Evolutionary conservation across 768 basidiomycete genomes (phyloP).

Genomic region (Dendrothele bispora): DNA sequence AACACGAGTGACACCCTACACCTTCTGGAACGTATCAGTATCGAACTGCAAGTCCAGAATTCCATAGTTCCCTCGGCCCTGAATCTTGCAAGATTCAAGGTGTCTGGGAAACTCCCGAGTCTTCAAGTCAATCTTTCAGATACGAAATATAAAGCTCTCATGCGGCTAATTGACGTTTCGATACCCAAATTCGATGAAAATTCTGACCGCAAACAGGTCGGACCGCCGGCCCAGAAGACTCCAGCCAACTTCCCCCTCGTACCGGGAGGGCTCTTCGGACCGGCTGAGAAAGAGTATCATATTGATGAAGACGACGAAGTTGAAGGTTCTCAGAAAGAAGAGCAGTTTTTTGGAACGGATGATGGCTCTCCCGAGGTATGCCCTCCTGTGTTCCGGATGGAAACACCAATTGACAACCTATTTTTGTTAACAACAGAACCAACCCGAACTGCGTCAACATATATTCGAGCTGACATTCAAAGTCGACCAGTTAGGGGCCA

Average conservation of each 20-base stretch:
- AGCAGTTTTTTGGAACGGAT: slow-evolving; percentile 72
- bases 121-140: slow-evolving; percentile 90
- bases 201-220: slow-evolving; percentile 10
- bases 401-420: background rate
- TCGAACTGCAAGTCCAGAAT: slow-evolving; percentile 86
- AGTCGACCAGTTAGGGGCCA: slow-evolving; percentile 79
- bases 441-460: slow-evolving; percentile 48
- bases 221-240: slow-evolving; percentile 21
- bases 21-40: slow-evolving; percentile 88
- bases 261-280: slow-evolving; percentile 49
- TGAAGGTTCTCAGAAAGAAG: slow-evolving; percentile 42
- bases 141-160: slow-evolving; percentile 86
- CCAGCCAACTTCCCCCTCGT: slow-evolving; percentile 50
- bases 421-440: slow-evolving; percentile 20
- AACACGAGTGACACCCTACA: slow-evolving; percentile 65
- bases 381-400: slow-evolving; percentile 2
- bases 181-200: slow-evolving; percentile 74
- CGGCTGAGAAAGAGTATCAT: slow-evolving; percentile 62
- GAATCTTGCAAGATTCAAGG: slow-evolving; percentile 84
- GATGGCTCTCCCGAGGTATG: slow-evolving; percentile 59
- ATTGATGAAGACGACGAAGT: slow-evolving; percentile 59
- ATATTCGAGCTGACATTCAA: slow-evolving; percentile 85
- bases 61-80: slow-evolving; percentile 87
- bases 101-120: slow-evolving; percentile 84
- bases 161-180: slow-evolving; percentile 89